phyloP scores from a whole-genome alignment of 2,329 filamentous ascomycete species.

The Fragosphaeria purpurea region DNA sequence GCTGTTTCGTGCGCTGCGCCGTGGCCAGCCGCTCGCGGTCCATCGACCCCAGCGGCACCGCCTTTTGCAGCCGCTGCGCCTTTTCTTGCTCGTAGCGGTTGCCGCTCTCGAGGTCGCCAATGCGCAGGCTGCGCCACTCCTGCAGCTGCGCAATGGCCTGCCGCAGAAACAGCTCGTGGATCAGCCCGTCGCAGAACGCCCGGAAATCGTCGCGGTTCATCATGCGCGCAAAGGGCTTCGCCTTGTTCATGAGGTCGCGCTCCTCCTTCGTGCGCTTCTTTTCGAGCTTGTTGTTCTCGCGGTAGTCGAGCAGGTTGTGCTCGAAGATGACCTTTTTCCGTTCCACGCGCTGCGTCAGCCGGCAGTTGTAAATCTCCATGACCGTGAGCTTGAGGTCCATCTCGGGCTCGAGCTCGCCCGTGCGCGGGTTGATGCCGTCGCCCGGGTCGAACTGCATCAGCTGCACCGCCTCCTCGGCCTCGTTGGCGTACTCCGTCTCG shows the following conservation, averaged over 20 bases:
- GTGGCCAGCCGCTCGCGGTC: constrained; percentile 70
- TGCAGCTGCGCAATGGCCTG: constrained; percentile 85
- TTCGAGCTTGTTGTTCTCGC: constrained; percentile 78
- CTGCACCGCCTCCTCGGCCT: constrained; percentile 95
- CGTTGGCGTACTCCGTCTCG: constrained; percentile 94
- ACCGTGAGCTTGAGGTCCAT: constrained; percentile 96
- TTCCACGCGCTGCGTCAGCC: constrained; percentile 81
- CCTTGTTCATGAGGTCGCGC: constrained; percentile 78
- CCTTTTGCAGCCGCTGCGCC: constrained; percentile 58
- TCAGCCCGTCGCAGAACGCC: constrained; percentile 69
- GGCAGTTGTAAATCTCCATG: constrained; percentile 95
- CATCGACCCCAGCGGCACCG: constrained; percentile 66
- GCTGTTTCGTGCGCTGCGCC: constrained; percentile 57
- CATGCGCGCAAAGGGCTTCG: constrained; percentile 92
- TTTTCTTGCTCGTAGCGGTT: constrained; percentile 94
- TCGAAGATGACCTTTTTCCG: constrained; percentile 96
- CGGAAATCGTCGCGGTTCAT: constrained; percentile 93
- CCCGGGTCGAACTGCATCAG: constrained; percentile 97
- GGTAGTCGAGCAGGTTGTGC: constrained; percentile 85
- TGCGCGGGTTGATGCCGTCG: constrained; percentile 77
- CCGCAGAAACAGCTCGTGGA: constrained; percentile 84
- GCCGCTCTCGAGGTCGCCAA: constrained; percentile 74
- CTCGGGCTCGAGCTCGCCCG: constrained; percentile 82
- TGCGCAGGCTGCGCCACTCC: constrained; percentile 80
- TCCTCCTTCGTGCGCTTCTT: constrained; percentile 97